phyloP scores from a whole-genome alignment of 176 grass and related monocot species.

The Pharus latifolius region DNA sequence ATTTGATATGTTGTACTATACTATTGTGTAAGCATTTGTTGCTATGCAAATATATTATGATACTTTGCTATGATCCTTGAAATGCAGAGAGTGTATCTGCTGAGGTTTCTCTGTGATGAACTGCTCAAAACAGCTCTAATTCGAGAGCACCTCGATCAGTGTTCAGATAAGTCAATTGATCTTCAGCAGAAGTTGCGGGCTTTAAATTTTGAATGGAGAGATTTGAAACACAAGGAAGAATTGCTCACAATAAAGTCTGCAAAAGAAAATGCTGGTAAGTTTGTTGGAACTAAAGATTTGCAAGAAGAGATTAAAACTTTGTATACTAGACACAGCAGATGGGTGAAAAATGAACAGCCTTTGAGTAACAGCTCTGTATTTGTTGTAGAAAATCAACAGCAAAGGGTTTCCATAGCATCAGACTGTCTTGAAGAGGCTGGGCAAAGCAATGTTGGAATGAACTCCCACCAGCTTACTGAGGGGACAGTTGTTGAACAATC shows the following conservation, averaged over 20 bases:
- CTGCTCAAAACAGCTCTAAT: slow-evolving; percentile 79
- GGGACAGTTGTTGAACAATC: slow-evolving; percentile 2
- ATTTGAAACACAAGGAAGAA: slow-evolving; percentile 68
- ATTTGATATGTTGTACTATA: not conserved
- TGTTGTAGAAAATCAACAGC: slow-evolving; percentile 28
- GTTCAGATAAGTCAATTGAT: slow-evolving; percentile 69
- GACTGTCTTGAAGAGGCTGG: slow-evolving; percentile 31
- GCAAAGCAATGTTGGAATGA: slow-evolving; percentile 31
- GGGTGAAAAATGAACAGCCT: slow-evolving; percentile 37
- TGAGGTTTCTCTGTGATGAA: slow-evolving; percentile 96
- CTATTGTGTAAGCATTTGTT: not conserved
- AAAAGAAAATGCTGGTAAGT: slow-evolving; percentile 22
- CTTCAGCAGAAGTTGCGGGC: slow-evolving; percentile 73
- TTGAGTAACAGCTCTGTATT: slow-evolving; percentile 22
- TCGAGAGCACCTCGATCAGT: slow-evolving; percentile 84
- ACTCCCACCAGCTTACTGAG: slow-evolving; percentile 30
- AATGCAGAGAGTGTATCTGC: slow-evolving; percentile 76
- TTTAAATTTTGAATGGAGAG: slow-evolving; percentile 66
- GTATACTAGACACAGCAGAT: slow-evolving; percentile 36
- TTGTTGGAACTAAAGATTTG: slow-evolving; percentile 2
- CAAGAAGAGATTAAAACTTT: slow-evolving; percentile 27
- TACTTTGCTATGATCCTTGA: slow-evolving; percentile 21
- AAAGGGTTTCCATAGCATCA: slow-evolving; percentile 1
- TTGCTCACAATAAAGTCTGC: slow-evolving; percentile 21
- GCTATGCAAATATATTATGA: slow-evolving; percentile 17